Evolutionary conservation across 495 filamentous ascomycete genomes (phyloP).

Genomic region (Xylaria castorea): DNA sequence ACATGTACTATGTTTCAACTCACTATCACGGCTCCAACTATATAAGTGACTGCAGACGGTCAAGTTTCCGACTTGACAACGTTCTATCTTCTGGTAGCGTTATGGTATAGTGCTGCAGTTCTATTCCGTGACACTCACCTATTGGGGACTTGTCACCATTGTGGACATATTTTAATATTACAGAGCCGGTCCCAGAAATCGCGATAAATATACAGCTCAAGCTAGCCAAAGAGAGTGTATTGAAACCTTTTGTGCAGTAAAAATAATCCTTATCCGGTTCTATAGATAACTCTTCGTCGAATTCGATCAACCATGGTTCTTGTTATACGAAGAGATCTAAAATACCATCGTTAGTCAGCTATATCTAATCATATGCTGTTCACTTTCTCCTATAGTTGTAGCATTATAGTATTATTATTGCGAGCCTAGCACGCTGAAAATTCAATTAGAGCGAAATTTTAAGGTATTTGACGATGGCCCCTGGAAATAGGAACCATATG

Average conservation of each 20-base stretch:
- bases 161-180: not conserved
- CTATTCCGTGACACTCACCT: not conserved
- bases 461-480: too few species aligned
- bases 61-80: too few species aligned
- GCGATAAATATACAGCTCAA: not conserved
- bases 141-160: not conserved
- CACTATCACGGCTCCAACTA: not conserved
- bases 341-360: not conserved
- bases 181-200: not conserved
- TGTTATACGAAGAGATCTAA: not conserved
- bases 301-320: not conserved
- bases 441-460: too few species aligned
- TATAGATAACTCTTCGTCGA: not conserved
- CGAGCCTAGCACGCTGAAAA: not conserved
- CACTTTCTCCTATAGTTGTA: not conserved
- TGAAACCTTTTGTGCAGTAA: not conserved
- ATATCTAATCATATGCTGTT: not conserved
- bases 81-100: too few species aligned
- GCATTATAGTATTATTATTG: not conserved
- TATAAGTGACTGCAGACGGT: too few species aligned
- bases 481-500: not conserved
- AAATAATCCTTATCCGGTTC: not conserved
- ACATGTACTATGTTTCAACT: not conserved
- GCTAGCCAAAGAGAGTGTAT: too few species aligned
- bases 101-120: too few species aligned